Evolutionary conservation across 176 grass and related monocot genomes (phyloP), one percentile per base, ranked within the genome.

Genomic region (Poa annua): DNA sequence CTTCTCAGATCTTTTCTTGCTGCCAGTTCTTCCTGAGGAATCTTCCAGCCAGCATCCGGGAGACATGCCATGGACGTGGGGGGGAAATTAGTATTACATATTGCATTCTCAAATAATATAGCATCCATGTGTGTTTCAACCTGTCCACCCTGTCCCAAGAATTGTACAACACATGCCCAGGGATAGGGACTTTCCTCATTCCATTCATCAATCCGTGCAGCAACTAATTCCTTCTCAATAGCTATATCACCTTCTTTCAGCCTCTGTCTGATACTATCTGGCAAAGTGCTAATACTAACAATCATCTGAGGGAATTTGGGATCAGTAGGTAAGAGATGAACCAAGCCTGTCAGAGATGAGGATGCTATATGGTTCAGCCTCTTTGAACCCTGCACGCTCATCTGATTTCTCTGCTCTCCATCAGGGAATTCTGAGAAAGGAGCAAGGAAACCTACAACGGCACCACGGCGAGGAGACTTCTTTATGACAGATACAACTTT

Each of bases 61-160:
- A 99, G 66, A 41, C 87, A 92, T 85, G 89, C 84, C 55, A 95
- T 74, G 29, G 89, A 93, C 83, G 93, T 51, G 0, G 79, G 25
- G 17, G 89, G 84, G 86, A 95, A 98, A 38, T 85, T 71, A 61
- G 85, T 20, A 75, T 76, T 61, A 65, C 19, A 73, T 85, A 99
- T 93, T 8, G 83, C 89, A 93, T 99, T 89, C 80, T 99, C 87
- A 82, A 92, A 99, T 54, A 99, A 77, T 87, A 99, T 99, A 44
- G 96, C 96, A 83, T 84, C 83, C 47, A 99, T 99, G 74, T 94
- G 93, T 20, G 92, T 86, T 67, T 96, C 90, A 74, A 93, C 92
- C 44, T 89, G 87, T 42, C 89, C 91, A 69, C 87, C 96, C 79
- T 80, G 85, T 44, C 93, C 96, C 81, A 99, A 83, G 24, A 96